These are phyloP conservation scores for Lipomyces starkeyi DNA, from an alignment of 805 yeast species.

Conservation along the genomic window DNA sequence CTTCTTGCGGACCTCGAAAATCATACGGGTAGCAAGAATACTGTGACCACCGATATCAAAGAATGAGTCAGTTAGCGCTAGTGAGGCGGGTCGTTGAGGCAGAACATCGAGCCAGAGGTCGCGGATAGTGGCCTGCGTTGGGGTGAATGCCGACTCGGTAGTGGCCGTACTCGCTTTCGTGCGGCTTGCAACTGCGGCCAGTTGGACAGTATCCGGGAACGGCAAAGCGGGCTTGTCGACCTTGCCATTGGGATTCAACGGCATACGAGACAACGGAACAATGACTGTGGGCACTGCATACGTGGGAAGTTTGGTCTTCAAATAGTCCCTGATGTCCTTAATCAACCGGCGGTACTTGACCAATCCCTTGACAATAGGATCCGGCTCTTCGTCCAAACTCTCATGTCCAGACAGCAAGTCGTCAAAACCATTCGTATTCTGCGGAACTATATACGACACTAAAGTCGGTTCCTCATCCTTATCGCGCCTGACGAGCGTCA, in stretches of 20 bases:
- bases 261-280: conserved; percentile 84
- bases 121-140: conserved; percentile 68
- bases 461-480: conserved; percentile 90
- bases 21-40: conserved; percentile 95
- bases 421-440: conserved; percentile 52
- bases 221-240: conserved; percentile 97
- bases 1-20: conserved; percentile 83
- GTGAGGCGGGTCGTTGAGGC: conserved; percentile 81
- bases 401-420: conserved; percentile 50
- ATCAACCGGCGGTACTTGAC: conserved; percentile 76
- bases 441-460: conserved; percentile 89
- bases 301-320: conserved; percentile 86
- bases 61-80: conserved; percentile 83
- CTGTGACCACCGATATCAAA: conserved; percentile 99
- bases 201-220: conserved; percentile 88
- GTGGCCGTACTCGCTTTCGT: conserved; percentile 47
- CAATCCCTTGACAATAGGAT: conserved; percentile 75
- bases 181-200: conserved; percentile 72
- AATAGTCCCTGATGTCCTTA: conserved; percentile 77
- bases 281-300: conserved; percentile 93
- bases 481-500: conserved; percentile 89
- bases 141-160: conserved; percentile 61
- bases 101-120: conserved; percentile 86
- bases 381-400: conserved; percentile 51
- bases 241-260: conserved; percentile 97